Evolutionary conservation across 2,329 filamentous ascomycete genomes (phyloP).

Genomic region (Aureobasidium subglaciale): DNA sequence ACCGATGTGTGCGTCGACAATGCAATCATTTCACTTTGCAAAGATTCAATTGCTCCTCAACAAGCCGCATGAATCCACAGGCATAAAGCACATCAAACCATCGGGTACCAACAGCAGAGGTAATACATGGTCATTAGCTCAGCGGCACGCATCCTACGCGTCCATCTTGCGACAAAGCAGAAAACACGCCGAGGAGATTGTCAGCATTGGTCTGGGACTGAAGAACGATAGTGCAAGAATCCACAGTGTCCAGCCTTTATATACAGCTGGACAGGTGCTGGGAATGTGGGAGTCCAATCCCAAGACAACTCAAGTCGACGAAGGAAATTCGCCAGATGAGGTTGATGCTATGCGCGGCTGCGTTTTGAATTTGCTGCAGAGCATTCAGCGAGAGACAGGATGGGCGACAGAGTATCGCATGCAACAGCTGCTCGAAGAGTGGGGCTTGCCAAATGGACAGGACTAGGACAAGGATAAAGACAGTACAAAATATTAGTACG

Average conservation of each 20-base stretch:
- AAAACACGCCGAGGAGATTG: slow-evolving; percentile 54
- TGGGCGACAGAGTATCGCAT: slow-evolving; percentile 59
- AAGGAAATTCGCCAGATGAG: slow-evolving; percentile 20
- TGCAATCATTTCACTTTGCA: slow-evolving; percentile 60
- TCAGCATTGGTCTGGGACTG: slow-evolving; percentile 52
- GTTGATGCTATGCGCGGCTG: slow-evolving; percentile 44
- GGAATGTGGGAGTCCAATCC: slow-evolving; percentile 23
- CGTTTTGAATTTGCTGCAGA: slow-evolving; percentile 49
- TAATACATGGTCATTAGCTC: slow-evolving; percentile 42
- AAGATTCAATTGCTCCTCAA: slow-evolving; percentile 56
- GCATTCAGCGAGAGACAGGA: slow-evolving; percentile 56
- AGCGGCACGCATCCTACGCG: slow-evolving; percentile 50
- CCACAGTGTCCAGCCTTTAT: slow-evolving; percentile 52
- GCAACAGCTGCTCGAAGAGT: slow-evolving; percentile 45
- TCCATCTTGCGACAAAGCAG: slow-evolving; percentile 49
- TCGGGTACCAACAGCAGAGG: not conserved
- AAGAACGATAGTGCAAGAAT: slow-evolving; percentile 52
- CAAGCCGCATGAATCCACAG: slow-evolving; percentile 49
- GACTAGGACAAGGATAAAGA: not conserved
- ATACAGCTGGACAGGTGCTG: slow-evolving; percentile 56
- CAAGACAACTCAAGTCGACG: slow-evolving; percentile 22
- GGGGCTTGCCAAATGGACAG: slow-evolving; percentile 23
- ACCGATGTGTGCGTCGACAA: slow-evolving; percentile 58
- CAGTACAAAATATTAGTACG: not conserved
- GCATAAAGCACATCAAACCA: slow-evolving; percentile 11